phyloP scores from a whole-genome alignment of 1,284 basidiomycete genomes.

The Boletus sp. region DNA sequence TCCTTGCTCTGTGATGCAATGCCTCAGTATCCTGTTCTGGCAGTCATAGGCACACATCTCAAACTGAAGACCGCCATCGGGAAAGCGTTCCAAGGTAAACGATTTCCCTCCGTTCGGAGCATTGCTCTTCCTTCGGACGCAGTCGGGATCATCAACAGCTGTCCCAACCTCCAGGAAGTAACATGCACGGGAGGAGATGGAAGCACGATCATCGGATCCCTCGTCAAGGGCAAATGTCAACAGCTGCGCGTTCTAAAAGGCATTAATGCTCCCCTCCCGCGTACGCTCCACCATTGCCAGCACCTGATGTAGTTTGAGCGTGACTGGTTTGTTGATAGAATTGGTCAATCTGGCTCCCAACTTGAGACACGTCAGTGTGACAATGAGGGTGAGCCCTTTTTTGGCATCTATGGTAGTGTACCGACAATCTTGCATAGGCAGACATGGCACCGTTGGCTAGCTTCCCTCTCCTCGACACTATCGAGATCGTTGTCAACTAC shows the following conservation, averaged over 20 bases:
- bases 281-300: constrained; percentile 13
- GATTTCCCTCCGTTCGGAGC: constrained; percentile 29
- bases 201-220: constrained; percentile 7
- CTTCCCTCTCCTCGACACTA: constrained; percentile 5
- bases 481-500: background rate
- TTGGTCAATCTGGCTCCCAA: constrained; percentile 8
- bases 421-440: background rate
- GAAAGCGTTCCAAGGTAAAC: constrained; percentile 23
- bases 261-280: background rate
- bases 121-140: constrained; percentile 27
- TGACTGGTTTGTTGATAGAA: constrained; percentile 1
- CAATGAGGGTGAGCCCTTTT: background rate
- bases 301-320: background rate
- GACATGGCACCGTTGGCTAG: background rate
- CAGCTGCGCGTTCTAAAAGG: constrained; percentile 12
- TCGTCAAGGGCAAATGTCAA: constrained; percentile 6
- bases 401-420: background rate
- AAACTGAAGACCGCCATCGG: constrained; percentile 29
- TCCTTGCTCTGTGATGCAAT: no score
- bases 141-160: constrained; percentile 34
- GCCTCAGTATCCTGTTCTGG: no score
- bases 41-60: no score
- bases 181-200: constrained; percentile 15
- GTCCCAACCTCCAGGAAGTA: constrained; percentile 28
- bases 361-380: constrained; percentile 1